Evolutionary conservation across 2,329 filamentous ascomycete species (phyloP), one percentile per base, ranked within the genome.

Genomic region (Helminthosporium solani): DNA sequence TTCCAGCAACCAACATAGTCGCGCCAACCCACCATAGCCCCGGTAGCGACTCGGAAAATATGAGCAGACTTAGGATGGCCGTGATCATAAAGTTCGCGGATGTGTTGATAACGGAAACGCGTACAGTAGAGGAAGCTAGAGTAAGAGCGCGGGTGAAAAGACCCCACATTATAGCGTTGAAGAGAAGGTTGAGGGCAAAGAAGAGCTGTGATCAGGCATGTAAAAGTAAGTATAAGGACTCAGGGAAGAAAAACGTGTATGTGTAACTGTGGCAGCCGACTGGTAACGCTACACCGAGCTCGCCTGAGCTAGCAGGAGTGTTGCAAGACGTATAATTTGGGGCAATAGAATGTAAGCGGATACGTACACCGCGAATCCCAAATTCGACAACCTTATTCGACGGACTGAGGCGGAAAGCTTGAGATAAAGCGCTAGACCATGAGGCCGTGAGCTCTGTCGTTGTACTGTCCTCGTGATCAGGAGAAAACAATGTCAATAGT

Each of bases 111-210:
- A 92, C 86, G 56, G 83, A 86, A 39, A 91, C 88, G 62, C 89
- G 86, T 0, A 88, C 88, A 7, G 88, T 90, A 1, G 86, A 90
- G 47, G 81, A 79, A 12, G 87, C 86, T 15, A 81, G 78, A 0
- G 87, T 83, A n/a, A 92, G 79, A 42, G 88, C 88, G 40, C 82
- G 80, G 6, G 88, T 92, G 73, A 91, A 92, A 38, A 92, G 79
- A 0, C 85, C 83, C 88, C 88, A 92, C 88, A 92, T 92, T 70
- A 89, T 75, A 42, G 81, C 86, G 61, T 90, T 90, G 70, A 90
- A 90, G 41, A 79, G 68, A 35, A 90, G 76, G 60, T 90, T 92
- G 11, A 91, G 77, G 1, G 75, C 79, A 61, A 92, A 91, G 75
- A 91, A 91, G 33, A 79, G 71, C 85, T 88, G 55, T 1, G 3